These are phyloP conservation scores for Ilyonectria mors-panacis DNA, from an alignment of 2,329 filamentous ascomycete genomes.

Conservation along the genomic window DNA sequence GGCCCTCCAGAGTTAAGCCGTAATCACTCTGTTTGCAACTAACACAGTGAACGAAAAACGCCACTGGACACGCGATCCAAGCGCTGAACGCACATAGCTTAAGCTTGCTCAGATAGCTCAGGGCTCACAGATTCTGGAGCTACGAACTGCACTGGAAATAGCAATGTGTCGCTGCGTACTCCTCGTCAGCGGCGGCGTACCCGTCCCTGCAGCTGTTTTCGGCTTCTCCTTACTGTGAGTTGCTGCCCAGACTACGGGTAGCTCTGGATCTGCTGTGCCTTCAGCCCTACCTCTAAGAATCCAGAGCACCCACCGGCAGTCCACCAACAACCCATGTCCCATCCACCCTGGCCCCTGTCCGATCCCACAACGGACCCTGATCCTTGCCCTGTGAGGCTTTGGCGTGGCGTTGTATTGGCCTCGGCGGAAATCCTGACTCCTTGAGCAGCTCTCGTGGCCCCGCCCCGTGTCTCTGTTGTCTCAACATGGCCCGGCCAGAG, in stretches of 20 bases:
- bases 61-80: slow-evolving; percentile 1
- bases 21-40: slow-evolving; percentile 25
- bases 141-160: too few species aligned
- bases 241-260: not conserved
- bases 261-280: slow-evolving; percentile 9
- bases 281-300: slow-evolving; percentile 26
- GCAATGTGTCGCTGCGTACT: too few species aligned
- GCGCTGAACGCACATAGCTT: not conserved
- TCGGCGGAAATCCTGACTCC: not conserved
- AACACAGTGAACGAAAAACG: slow-evolving; percentile 1
- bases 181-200: too few species aligned
- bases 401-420: not conserved
- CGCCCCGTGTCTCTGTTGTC: slow-evolving; percentile 15
- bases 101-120: not conserved
- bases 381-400: not conserved
- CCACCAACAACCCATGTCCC: not conserved
- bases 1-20: not conserved
- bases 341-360: not conserved
- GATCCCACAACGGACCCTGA: not conserved
- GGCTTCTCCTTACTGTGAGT: not conserved
- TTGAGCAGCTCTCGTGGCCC: slow-evolving; percentile 10
- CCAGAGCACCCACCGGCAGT: not conserved
- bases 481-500: slow-evolving; percentile 1
- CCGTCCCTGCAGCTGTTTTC: too few species aligned
- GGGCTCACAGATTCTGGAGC: not conserved